Conservation (phyloP, 23 red algal genomes). For the Gracilaria gracilis region DNA sequence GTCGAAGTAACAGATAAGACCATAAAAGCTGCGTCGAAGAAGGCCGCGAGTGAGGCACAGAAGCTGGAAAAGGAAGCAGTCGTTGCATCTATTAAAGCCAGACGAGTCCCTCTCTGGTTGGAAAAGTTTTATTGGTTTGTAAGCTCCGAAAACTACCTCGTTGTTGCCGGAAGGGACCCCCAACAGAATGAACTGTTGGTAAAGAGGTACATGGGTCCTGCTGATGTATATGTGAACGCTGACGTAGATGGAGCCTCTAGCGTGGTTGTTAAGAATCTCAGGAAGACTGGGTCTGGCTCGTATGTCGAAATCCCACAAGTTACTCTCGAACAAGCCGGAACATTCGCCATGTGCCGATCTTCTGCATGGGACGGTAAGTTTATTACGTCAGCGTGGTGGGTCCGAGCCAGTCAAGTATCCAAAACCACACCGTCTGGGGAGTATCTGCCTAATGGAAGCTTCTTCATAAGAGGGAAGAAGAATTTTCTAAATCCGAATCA, state of each 20-base stretch:
- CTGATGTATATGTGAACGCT: conserved; percentile 95
- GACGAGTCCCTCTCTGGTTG: conserved; percentile 88
- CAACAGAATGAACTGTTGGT: conserved; percentile 98
- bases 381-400: conserved; percentile 95
- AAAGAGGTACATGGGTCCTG: conserved; percentile 84
- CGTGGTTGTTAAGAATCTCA: conserved; percentile 90
- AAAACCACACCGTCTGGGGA: conserved; percentile 79
- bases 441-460: conserved; percentile 84
- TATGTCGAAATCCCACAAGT: conserved; percentile 79
- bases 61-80: conserved; percentile 71
- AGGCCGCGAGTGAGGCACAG: conserved; percentile 58
- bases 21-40: conserved; percentile 72
- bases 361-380: conserved; percentile 90
- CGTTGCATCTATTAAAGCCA: conserved; percentile 77
- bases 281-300: conserved; percentile 4
- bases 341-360: conserved; percentile 89
- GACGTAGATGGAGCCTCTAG: conserved; percentile 88
- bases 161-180: conserved; percentile 90
- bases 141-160: conserved; percentile 91
- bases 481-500: conserved; percentile 85
- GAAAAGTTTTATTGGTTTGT: conserved; percentile 99
- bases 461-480: conserved; percentile 92
- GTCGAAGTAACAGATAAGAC: conserved; percentile 80
- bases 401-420: conserved; percentile 85
- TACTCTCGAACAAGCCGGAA: conserved; percentile 88